Base-by-base conservation (phyloP, 2,329 filamentous ascomycete species). In the Paraphaeosphaeria sporulosa region DNA sequence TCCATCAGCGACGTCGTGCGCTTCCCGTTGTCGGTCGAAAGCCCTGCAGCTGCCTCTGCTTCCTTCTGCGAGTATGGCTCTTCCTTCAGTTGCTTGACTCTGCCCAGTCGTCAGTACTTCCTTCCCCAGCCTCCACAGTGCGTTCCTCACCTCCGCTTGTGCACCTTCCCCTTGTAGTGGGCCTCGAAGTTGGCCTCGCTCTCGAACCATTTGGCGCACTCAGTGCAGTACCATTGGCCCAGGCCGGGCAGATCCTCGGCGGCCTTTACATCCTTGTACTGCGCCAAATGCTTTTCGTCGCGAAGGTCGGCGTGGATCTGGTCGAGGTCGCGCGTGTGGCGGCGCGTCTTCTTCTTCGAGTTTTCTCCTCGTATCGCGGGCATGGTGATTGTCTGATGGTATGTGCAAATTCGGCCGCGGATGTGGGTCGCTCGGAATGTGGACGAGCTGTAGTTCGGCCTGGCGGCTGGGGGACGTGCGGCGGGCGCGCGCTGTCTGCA, bases 141-240 rank as follows among this genome's bases (percentile, higher is more conserved):
- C n/a, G 17, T 12, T 52, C 72, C 78, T 65, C 74, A 93, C 92
- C 91, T 90, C 83, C 93, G 88, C 86, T 94, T 97, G 81, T 99
- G 95, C 65, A 92, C 92, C 81, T 97, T 99, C 70, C 92, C 93
- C 78, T 90, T 92, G 59, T 84, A 84, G 80, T 99, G 95, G 30
- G 87, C 84, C 38, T 85, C 83, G 59, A 96, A 82, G 69, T 92
- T 96, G 70, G 86, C 79, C 67, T 95, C 91, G 52, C 89, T 90
- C 78, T 98, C 94, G 77, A 96, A 98, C 90, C 92, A 98, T 82
- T 96, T 98, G 64, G 95, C 90, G 78, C 95, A 99, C 79, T 97
- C 91, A 17, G 90, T 84, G 78, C 95, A 99, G 79, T 97, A 98
- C 76, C 89, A 89, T 69, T 88, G 85, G 27, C 95, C 95, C 51